Base-by-base conservation (phyloP, 2,329 filamentous ascomycete genomes). In the Acrocalymma vagum region DNA sequence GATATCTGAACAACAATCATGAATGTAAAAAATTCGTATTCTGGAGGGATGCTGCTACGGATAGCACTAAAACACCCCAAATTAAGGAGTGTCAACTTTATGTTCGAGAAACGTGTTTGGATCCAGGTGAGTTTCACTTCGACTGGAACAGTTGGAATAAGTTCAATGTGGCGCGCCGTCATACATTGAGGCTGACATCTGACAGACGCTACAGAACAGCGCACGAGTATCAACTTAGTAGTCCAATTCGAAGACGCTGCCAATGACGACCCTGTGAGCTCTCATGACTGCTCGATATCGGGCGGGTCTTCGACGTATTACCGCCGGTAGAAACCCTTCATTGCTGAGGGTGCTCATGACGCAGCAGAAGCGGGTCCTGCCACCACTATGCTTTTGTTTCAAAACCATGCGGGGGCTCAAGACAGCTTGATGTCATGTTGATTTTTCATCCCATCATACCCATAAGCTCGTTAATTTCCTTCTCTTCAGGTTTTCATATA, bases 1-100 rank as follows among this genome's bases (percentile, higher is more conserved):
- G 67, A 13, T 64, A 59, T 38, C 14, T 69, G 35, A 62, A 63
- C 52, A 61, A 65, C 37, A 32, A 48, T 8, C 31, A 6, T 2
- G 58, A 66, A 31, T 60, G 55, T 22, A 51, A 29, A 13, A 26
- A 25, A 2, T 64, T 55, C 20, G 18, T 38, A 4, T 69, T 69
- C 45, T 63, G 58, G 53, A 53, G 53, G 18, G 49, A 51, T 15
- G 27, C 14, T 14, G 30, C 17, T 8, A 16, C 20, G 10, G 23
- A 28, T 22, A 26, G 17, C 17, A 29, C 23, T 7, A 18, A 17
- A n/a, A 23, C 18, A 6, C 24, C 26, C 5, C 29, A 33, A 13
- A 30, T 34, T 7, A 22, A 24, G 21, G 21, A 22, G 22, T 48
- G 51, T 18, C 38, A 32, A 11, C 42, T 68, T 17, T 62, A 50